phyloP scores from a whole-genome alignment of 768 basidiomycete genomes.

The Boletus rubroflammeus region DNA sequence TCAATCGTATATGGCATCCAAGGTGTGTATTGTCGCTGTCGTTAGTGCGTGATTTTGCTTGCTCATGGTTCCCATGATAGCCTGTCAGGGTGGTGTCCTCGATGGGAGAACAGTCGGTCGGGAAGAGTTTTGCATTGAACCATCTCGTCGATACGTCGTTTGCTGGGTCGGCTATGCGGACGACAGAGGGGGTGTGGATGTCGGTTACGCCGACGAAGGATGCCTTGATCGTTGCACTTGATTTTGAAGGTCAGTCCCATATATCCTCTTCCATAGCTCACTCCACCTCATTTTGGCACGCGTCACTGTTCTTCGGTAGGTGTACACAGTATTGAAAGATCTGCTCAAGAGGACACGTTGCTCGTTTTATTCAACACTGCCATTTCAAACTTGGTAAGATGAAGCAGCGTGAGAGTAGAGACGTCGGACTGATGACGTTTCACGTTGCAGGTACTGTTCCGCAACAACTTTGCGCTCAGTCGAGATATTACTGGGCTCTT shows the following conservation, averaged over 20 bases:
- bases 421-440: background rate
- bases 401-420: rapidly evolving
- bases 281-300: background rate
- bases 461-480: conserved; percentile 62
- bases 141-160: conserved; percentile 64
- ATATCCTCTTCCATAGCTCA: background rate
- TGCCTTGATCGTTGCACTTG: conserved; percentile 52
- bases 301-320: conserved; percentile 26
- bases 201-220: conserved; percentile 60
- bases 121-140: conserved; percentile 56
- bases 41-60: rapidly evolving
- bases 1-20: conserved; percentile 57
- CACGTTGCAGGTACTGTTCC: conserved; percentile 50
- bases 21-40: conserved; percentile 30
- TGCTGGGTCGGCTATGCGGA: conserved; percentile 63
- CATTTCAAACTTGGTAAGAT: conserved; percentile 55
- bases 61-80: conserved; percentile 25
- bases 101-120: conserved; percentile 68
- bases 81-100: conserved; percentile 65
- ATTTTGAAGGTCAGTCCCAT: conserved; percentile 51
- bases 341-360: conserved; percentile 59
- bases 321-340: conserved; percentile 61
- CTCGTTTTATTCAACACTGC: conserved; percentile 65
- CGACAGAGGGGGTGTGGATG: conserved; percentile 67
- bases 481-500: conserved; percentile 60